Evolutionary conservation across 2,329 filamentous ascomycete genomes (phyloP), one percentile per base, ranked within the genome.

Genomic region (Leptographium flavum): DNA sequence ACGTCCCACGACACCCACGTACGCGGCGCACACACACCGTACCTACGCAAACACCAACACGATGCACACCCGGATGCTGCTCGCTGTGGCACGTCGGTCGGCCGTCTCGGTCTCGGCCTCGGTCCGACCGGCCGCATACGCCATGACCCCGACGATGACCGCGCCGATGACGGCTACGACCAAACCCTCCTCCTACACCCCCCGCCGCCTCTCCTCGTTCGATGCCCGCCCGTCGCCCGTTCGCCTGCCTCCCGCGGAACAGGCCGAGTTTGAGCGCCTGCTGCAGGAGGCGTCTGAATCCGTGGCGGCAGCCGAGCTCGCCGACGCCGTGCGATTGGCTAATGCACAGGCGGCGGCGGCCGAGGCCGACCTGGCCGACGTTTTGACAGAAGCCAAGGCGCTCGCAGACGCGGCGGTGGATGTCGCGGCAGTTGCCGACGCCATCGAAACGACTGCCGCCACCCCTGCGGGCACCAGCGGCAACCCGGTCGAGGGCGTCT

Each of bases 201-300:
- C 14, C 14, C 31, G 31, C 31, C 10, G 38, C 38, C 22, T 57
- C 53, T 61, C 64, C 50, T 74, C 64, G 50, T 74, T 72, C 63
- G 60, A 64, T 45, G 57, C 66, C 17, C 68, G 69, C 13, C 85
- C 90, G 22, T 66, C 85, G 8, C 92, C 92, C 15, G 88, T 87
- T 0, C 83, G 87, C 41, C 84, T 96, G 11, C 87, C 90, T 7
- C 79, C 87, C 56, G 79, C 85, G 62, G 81, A 94, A 55, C 88
- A 95, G 68, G 85, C 87, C 60, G 76, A 93, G 52, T 94, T 92
- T 61, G 88, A 95, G 64, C 74, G 79, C 36, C 81, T 96, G 4
- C 87, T 95, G 59, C 76, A 76, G 54, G 70, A 64, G 30, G 74
- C 73, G 47, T 59, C 68, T 50, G 66, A 66, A 5, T 66, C 67